Percentiles rank a stretch among this genome's conserved stretches.
Conservation (phyloP, 2,329 filamentous ascomycete species). For the Pseudogymnoascus sp. region DNA sequence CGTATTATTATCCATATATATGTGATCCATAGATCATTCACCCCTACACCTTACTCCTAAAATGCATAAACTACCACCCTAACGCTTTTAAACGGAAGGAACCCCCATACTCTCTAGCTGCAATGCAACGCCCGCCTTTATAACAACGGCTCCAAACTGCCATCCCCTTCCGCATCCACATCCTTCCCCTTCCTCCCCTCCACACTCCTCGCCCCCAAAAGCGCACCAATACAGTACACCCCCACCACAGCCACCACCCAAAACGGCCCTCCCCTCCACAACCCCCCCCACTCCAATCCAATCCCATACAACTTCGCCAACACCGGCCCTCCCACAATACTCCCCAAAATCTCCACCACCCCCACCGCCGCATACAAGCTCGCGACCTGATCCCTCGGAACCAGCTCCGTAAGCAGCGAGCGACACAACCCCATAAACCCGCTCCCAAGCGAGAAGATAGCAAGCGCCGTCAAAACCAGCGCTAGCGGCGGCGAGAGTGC, state of each 20-base stretch:
- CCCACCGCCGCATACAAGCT: slow-evolving; percentile 23
- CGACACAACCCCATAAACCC: slow-evolving; percentile 19
- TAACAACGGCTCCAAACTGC: not conserved
- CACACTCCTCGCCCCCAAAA: not conserved
- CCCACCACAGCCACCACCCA: slow-evolving; percentile 15
- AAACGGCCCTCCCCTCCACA: slow-evolving; percentile 25
- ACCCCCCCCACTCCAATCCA: slow-evolving; percentile 20
- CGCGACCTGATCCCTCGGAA: slow-evolving; percentile 22
- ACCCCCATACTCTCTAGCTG: not conserved
- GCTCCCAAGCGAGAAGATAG: slow-evolving; percentile 22
- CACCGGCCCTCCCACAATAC: slow-evolving; percentile 19
- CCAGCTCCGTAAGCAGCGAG: slow-evolving; percentile 21
- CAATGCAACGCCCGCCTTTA: not conserved
- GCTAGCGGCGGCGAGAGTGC: slow-evolving; percentile 19
- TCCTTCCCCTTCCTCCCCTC: not conserved
- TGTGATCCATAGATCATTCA: not conserved
- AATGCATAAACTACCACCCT: not conserved
- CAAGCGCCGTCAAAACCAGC: slow-evolving; percentile 19
- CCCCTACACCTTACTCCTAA: not conserved
- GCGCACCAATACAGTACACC: not conserved
- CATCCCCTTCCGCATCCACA: not conserved
- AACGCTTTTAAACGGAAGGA: not conserved
- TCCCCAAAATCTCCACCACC: slow-evolving; percentile 22
- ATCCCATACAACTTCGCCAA: slow-evolving; percentile 20
- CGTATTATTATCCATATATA: not conserved